phyloP scores from a whole-genome alignment of 2,329 filamentous ascomycete genomes.

The Neocucurbitaria cava region DNA sequence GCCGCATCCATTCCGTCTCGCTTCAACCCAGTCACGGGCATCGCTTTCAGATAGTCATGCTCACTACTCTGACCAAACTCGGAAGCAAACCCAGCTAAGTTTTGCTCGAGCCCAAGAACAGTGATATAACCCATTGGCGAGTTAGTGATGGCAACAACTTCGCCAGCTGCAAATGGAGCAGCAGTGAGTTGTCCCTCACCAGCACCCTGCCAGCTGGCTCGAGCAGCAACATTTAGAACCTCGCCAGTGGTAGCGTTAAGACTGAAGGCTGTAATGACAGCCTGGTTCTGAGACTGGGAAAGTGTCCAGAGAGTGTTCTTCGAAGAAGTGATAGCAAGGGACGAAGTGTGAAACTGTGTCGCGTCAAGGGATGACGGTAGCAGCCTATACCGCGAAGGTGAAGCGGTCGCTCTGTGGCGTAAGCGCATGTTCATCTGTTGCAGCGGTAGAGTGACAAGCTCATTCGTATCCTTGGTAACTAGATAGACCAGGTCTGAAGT shows the following conservation, averaged over 20 bases:
- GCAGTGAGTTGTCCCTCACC: conserved; percentile 19
- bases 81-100: not conserved
- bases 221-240: conserved; percentile 19
- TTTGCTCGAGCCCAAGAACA: conserved; percentile 21
- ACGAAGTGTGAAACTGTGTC: conserved; percentile 17
- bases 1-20: not conserved
- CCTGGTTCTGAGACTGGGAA: conserved; percentile 21
- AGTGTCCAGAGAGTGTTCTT: conserved; percentile 28
- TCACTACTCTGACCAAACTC: not conserved
- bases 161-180: conserved; percentile 19
- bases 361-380: conserved; percentile 19
- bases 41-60: conserved; percentile 4
- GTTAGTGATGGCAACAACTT: conserved; percentile 27
- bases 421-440: not conserved
- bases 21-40: not conserved
- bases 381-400: conserved; percentile 16
- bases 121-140: conserved; percentile 25
- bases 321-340: conserved; percentile 25
- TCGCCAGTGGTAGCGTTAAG: conserved; percentile 27
- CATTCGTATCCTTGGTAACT: conserved; percentile 27
- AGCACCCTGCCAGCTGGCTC: conserved; percentile 20
- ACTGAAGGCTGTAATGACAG: conserved; percentile 21
- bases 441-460: conserved; percentile 22
- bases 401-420: not conserved
- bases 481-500: conserved; percentile 20